These are phyloP conservation scores for Durusdinium trenchii DNA, from an alignment of 73 alveolate genomes.

Conservation along the genomic window DNA sequence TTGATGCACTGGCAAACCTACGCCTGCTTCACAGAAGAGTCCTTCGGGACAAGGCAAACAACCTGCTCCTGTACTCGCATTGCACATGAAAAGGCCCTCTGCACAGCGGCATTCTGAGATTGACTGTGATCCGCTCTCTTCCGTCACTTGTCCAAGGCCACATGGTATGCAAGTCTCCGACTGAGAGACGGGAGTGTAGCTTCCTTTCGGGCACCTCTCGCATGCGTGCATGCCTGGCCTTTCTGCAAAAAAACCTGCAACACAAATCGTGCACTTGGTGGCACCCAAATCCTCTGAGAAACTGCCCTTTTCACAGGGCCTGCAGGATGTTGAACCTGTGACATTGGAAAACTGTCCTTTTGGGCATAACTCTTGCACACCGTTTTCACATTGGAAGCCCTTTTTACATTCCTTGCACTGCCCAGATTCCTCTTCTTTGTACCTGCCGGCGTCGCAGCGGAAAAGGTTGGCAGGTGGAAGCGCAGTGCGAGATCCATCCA, in stretches of 20 bases:
- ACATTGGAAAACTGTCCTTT: not conserved
- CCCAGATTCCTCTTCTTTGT: not conserved
- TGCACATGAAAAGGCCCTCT: not conserved
- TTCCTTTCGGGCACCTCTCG: not conserved
- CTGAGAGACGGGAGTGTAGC: not conserved
- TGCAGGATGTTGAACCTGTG: not conserved
- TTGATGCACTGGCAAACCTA: not conserved
- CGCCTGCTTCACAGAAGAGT: slow-evolving; percentile 13
- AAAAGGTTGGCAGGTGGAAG: not conserved
- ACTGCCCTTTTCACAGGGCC: not conserved
- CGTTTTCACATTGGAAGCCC: too few species aligned
- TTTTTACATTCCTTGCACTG: too few species aligned
- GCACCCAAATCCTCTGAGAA: not conserved
- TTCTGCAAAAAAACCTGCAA: not conserved
- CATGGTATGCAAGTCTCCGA: not conserved
- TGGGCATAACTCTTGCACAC: not conserved
- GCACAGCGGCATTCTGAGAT: not conserved
- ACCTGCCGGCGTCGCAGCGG: not conserved
- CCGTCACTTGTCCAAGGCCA: not conserved
- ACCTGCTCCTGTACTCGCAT: too few species aligned
- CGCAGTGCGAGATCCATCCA: not conserved
- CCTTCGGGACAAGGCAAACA: slow-evolving; percentile 13
- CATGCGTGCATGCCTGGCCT: not conserved
- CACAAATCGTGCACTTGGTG: not conserved
- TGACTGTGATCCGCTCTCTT: not conserved